Conservation (phyloP, 2,329 filamentous ascomycete species). For the Monosporascus cannonballus region DNA sequence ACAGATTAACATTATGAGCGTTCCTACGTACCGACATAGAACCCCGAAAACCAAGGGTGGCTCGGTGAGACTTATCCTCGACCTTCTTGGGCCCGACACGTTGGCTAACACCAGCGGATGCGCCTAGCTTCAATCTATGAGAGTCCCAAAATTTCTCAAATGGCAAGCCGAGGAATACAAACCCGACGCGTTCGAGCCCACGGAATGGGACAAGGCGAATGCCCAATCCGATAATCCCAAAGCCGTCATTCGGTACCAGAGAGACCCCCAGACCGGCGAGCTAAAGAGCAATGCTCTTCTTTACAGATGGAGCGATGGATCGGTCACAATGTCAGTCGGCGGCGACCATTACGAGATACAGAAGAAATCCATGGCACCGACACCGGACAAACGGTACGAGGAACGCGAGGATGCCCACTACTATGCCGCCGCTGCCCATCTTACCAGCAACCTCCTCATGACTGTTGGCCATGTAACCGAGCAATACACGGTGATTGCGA, state of each 20-base stretch:
- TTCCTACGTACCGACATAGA: conserved; percentile 62
- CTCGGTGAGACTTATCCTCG: conserved; percentile 43
- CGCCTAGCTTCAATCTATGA: conserved; percentile 60
- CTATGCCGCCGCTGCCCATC: conserved; percentile 67
- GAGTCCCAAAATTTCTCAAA: conserved; percentile 66
- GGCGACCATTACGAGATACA: conserved; percentile 71
- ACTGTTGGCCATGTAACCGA: conserved; percentile 72
- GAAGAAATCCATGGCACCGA: conserved; percentile 62
- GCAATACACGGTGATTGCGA: conserved; percentile 62
- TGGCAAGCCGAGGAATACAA: conserved; percentile 64
- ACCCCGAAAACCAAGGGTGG: conserved; percentile 66
- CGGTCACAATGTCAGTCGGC: conserved; percentile 67
- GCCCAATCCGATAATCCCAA: conserved; percentile 50
- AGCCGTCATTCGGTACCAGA: conserved; percentile 63
- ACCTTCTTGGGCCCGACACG: not conserved
- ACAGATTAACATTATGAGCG: conserved; percentile 47
- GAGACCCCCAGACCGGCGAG: conserved; percentile 57
- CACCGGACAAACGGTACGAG: conserved; percentile 53
- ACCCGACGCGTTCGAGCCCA: conserved; percentile 58
- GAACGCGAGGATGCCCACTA: conserved; percentile 67
- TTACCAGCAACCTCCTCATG: conserved; percentile 61
- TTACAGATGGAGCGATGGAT: conserved; percentile 75
- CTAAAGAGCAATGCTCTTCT: conserved; percentile 71
- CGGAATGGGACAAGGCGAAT: conserved; percentile 47
- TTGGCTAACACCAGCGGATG: not conserved